Base-by-base conservation (phyloP, 768 basidiomycete genomes). In the Clathrus columnatus region DNA sequence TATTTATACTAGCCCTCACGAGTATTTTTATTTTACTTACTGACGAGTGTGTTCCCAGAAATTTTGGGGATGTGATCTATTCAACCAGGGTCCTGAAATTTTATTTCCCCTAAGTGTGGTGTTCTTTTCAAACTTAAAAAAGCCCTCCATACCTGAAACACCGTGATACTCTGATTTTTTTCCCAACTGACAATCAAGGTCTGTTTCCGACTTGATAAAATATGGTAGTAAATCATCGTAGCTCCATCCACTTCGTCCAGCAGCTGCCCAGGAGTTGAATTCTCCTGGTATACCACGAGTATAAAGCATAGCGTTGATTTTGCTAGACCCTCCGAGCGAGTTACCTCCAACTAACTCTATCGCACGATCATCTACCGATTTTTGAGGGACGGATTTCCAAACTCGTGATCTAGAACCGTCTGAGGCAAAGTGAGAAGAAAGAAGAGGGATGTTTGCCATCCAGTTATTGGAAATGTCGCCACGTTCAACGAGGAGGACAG, bases 171-270 rank as follows among this genome's bases (percentile, higher is more conserved):
- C 20, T 3, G 51, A 21, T 14, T n/a, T 5, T n/a, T n/a, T n/a
- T n/a, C n/a, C n/a, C n/a, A n/a, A n/a, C 18, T 36, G 36, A 3
- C 26, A 24, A 53, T 10, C 18, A 10, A 53, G 41, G 21, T 41
- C 27, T 16, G 27, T 29, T 27, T 75, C 67, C 5, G 68, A 68
- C 57, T 68, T 72, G 26, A 60, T 48, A 51, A 72, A 73, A 44
- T 64, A 70, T 2, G 64, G 65, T 58, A 63, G 56, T 18, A 73
- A 44, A 8, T 69, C 68, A 5, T 66, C 59, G 57, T 68, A 75
- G 4, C 61, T 59, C 71, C 72, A 75, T 0, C 70, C 70, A 28
- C 62, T 52, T 23, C 65, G 51, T 1, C 70, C 71, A 24, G 52
- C 56, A 14, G 61, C 59, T n/a, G 46, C 61, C 67, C 71, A 72